Evolutionary conservation across 148 eudicot species (phyloP), one percentile per base, ranked within the genome.

Genomic region (Tetragonia tetragonoides): DNA sequence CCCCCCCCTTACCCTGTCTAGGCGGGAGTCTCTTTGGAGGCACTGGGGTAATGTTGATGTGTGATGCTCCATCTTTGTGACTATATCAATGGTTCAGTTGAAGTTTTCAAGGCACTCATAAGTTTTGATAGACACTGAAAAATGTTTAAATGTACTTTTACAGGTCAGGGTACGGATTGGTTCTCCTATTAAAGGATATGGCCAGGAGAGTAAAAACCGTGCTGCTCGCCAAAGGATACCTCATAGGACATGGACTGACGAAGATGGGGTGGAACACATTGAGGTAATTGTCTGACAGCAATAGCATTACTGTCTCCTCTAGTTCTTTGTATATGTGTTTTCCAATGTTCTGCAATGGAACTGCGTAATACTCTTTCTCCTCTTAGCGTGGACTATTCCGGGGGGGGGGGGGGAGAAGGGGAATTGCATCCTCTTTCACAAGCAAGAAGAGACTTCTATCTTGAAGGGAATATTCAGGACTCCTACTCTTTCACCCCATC

Each of bases 151-250:
- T 65, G 38, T 68, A 44, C 44, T 66, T 37, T 81, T 39, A 72
- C 84, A 94, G 98, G 97, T 94, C 53, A 85, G 86, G 75, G 91
- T 92, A 70, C 83, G 98, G 72, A 89, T 94, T 80, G 98, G 98
- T 57, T 86, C 93, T 47, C 98, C 98, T 41, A 81, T 94, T 60
- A 92, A 88, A 38, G 98, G 98, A 44, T 94, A 92, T 77, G 98
- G 98, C 61, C 94, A 91, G 83, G 98, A 94, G 79, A 85, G 88
- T 66, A 88, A 93, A 83, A 94, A 92, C 74, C 93, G 98, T 56
- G 90, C 95, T 84, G 97, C 98, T 79, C 93, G 97, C 73, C 97
- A 92, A 75, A 88, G 88, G 64, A 85, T 94, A 56, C 92, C 97
- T 20, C 78, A 88, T 79, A 92, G 86, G 83, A 75, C 67, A 40